These are phyloP conservation scores for Exophiala sp. DNA, from an alignment of 2,329 filamentous ascomycete species.

Conservation along the genomic window DNA sequence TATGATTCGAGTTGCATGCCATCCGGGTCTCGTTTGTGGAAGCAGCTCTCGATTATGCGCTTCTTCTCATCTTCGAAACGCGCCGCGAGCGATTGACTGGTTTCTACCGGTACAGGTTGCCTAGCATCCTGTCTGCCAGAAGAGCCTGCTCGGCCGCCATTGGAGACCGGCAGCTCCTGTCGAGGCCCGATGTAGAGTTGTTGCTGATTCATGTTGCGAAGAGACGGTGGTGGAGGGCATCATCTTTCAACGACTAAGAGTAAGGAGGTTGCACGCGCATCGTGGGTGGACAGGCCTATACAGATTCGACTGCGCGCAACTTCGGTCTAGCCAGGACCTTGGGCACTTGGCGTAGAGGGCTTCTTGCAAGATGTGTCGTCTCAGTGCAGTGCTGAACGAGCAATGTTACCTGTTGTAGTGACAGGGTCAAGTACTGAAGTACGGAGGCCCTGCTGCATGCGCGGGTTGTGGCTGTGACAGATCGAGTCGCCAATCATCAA, in stretches of 20 bases:
- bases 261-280: background rate
- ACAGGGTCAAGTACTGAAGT: background rate
- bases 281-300: background rate
- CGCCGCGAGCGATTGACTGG: conserved; percentile 55
- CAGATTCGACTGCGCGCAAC: background rate
- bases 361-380: background rate
- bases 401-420: too few species aligned
- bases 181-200: conserved; percentile 15
- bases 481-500: background rate
- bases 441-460: background rate
- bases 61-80: conserved; percentile 94
- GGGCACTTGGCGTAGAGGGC: too few species aligned
- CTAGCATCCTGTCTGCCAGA: conserved; percentile 7
- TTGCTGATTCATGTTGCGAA: conserved; percentile 21
- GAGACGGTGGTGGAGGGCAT: conserved; percentile 9
- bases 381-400: too few species aligned
- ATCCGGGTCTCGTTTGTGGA: conserved; percentile 80
- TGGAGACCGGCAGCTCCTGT: conserved; percentile 13
- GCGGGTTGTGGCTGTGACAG: background rate
- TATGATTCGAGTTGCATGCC: conserved; percentile 86
- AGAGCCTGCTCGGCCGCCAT: conserved; percentile 13
- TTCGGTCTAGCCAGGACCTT: too few species aligned
- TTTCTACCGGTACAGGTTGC: conserved; percentile 10
- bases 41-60: conserved; percentile 91
- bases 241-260: conserved; percentile 12